A percentile compares a stretch with the other conserved stretches of the same genome.
These are phyloP conservation scores for Vigna trinervia DNA, from an alignment of 306 rosid species.

Conservation along the genomic window DNA sequence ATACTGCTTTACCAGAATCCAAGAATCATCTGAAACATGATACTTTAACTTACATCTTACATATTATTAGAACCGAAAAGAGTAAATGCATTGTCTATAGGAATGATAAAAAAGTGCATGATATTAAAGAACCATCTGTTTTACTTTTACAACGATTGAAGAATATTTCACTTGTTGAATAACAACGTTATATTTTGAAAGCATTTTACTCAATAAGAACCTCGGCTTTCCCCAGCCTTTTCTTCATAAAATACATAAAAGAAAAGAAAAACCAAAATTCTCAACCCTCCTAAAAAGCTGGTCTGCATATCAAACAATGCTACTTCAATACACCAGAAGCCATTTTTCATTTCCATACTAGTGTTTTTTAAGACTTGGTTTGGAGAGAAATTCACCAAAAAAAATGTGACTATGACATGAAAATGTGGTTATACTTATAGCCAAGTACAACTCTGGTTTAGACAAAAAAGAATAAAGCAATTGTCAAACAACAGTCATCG, in stretches of 20 bases:
- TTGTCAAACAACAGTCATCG: not conserved
- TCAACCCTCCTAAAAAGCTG: not conserved
- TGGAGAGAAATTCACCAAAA: slow-evolving; percentile 7
- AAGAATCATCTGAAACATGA: not conserved
- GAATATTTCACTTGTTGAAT: not conserved
- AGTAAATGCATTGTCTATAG: not conserved
- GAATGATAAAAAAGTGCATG: not conserved
- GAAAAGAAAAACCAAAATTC: not conserved
- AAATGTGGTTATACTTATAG: not conserved
- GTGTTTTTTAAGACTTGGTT: not conserved
- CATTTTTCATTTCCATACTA: not conserved
- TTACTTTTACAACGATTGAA: not conserved
- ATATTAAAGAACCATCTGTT: not conserved
- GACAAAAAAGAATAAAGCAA: not conserved
- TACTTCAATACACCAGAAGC: not conserved
- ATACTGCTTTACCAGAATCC: not conserved
- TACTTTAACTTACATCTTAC: not conserved
- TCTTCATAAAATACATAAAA: not conserved
- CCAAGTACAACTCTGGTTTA: not conserved
- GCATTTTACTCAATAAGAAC: not conserved
- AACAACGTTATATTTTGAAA: too few relatives aligned
- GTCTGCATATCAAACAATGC: not conserved
- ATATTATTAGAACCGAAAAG: slow-evolving; percentile 5
- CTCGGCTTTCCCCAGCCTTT: not conserved
- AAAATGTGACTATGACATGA: not conserved